Evolutionary conservation across 352 stramenopile genomes (phyloP).

Genomic region (Blastocystis sp.): DNA sequence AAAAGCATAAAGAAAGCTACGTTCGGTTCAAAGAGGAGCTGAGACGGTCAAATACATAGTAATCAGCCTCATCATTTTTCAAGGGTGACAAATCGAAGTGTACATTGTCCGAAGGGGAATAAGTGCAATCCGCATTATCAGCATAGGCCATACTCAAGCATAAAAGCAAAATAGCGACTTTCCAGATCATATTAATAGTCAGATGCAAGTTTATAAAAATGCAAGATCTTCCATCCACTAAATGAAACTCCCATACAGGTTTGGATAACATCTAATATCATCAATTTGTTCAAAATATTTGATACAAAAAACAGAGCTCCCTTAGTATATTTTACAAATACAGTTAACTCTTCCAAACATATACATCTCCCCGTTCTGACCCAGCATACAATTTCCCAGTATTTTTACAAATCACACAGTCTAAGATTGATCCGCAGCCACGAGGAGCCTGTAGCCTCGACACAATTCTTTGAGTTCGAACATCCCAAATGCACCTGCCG

Average conservation of each 20-base stretch:
- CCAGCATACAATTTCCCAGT: conserved; percentile 10
- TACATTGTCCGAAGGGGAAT: neutral
- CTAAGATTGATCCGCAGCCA: conserved; percentile 15
- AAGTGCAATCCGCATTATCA: neutral
- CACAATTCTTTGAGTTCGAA: conserved; percentile 2
- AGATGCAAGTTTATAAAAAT: neutral
- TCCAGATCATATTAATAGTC: neutral
- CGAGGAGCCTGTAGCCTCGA: neutral
- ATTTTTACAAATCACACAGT: neutral
- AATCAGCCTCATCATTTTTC: conserved; percentile 3
- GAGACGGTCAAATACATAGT: neutral
- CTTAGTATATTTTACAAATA: neutral
- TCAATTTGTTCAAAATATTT: too few relatives aligned
- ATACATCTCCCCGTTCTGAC: neutral
- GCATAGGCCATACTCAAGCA: neutral
- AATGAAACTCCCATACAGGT: neutral
- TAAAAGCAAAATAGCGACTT: neutral
- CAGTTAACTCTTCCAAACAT: neutral
- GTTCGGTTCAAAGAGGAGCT: neutral
- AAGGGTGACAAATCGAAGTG: neutral
- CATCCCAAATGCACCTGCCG: conserved; percentile 32
- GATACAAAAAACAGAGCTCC: neutral
- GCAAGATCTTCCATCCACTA: neutral
- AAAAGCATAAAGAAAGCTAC: neutral
- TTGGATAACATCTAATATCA: too few relatives aligned